A percentile compares a stretch with the other conserved stretches of the same genome.
Evolutionary conservation across 2,329 filamentous ascomycete genomes (phyloP).

Genomic region (Moelleriella libera): DNA sequence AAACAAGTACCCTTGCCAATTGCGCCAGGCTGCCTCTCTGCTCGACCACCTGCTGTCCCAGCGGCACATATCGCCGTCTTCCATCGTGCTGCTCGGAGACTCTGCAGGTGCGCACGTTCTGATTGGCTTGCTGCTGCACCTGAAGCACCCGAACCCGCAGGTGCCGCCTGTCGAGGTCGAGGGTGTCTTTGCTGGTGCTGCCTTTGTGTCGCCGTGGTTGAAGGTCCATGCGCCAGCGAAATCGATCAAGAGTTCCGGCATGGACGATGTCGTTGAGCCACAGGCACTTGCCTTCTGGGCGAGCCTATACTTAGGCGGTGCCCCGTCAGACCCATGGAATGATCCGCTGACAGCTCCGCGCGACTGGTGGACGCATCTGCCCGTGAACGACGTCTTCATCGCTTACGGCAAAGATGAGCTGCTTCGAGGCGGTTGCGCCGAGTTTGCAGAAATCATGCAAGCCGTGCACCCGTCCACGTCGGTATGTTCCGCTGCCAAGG

Average conservation of each 20-base stretch:
- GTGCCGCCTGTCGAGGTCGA: neutral
- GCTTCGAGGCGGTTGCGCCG: neutral
- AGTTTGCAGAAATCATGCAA: neutral
- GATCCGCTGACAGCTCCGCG: conserved; percentile 3
- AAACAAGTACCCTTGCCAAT: conserved; percentile 3
- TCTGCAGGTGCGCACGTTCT: conserved; percentile 4
- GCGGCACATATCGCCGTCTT: neutral
- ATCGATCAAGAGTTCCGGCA: neutral
- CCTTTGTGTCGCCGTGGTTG: conserved; percentile 3
- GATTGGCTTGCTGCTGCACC: conserved; percentile 1
- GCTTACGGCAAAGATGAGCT: conserved; percentile 2
- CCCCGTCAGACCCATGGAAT: conserved; percentile 2
- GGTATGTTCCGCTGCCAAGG: neutral
- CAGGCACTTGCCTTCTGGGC: conserved; percentile 1
- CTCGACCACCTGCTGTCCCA: conserved; percentile 1
- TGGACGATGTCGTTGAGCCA: conserved; percentile 1
- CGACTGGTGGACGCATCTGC: conserved; percentile 3
- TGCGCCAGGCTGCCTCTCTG: conserved; percentile 2
- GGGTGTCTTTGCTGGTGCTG: conserved; percentile 1
- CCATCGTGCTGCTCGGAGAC: conserved; percentile 3
- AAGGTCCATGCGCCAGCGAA: neutral
- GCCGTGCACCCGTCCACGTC: neutral
- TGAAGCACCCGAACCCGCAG: conserved; percentile 1
- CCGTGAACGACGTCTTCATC: conserved; percentile 1
- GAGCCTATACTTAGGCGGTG: neutral